Evolutionary conservation across 306 rosid genomes (phyloP).

Genomic region (Betula pendula): DNA sequence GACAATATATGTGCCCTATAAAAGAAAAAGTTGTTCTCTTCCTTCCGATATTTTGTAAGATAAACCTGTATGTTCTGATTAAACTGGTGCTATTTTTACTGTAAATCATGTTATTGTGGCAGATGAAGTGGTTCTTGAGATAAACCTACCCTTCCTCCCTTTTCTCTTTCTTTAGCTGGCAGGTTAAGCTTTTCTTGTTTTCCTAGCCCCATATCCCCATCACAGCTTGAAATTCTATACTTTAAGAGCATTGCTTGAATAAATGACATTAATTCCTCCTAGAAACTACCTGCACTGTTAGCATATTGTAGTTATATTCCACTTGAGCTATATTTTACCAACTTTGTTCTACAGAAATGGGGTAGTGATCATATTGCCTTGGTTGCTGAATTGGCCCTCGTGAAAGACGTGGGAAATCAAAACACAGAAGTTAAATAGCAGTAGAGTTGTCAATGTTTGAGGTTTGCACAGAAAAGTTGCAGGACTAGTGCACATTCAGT

Average conservation of each 20-base stretch:
- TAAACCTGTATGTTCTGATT: not conserved
- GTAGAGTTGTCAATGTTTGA: not conserved
- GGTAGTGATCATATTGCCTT: conserved; percentile 93
- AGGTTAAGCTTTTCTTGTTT: conserved; percentile 9
- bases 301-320: not conserved
- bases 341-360: conserved; percentile 72
- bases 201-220: conserved; percentile 2
- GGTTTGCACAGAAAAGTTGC: not conserved
- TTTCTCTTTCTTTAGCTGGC: no score
- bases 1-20: not conserved
- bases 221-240: not conserved
- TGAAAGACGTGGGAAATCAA: conserved; percentile 33
- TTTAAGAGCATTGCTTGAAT: not conserved
- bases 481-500: not conserved
- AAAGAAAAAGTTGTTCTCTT: not conserved
- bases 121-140: conserved; percentile 10
- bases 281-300: not conserved
- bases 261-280: conserved; percentile 5
- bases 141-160: not conserved
- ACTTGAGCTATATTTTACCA: not conserved
- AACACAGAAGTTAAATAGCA: conserved; percentile 26
- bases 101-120: not conserved
- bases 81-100: not conserved
- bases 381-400: conserved; percentile 72
- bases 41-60: not conserved